Base-by-base conservation (phyloP, 1,139 yeast species). In the Kodamaea alishanica region DNA sequence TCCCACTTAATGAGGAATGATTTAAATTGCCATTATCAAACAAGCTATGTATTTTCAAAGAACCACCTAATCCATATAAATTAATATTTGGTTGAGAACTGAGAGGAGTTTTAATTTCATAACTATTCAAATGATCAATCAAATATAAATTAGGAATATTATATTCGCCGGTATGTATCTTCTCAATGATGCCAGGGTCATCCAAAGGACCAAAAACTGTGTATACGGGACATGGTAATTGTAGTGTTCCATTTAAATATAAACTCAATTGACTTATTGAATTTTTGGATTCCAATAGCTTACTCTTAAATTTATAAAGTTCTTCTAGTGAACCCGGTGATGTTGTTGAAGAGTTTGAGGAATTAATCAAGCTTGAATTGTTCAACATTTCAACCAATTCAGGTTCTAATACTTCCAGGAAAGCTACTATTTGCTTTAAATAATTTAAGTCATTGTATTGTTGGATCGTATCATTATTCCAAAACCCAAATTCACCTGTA, bases 401-500 rank as follows among this genome's bases (percentile, higher is more conserved):
- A n/a, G 63, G 63, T 9, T 75, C 74, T 25, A 83, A 52, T 11
- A 81, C 66, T 10, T 84, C 84, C 45, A 83, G 79, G 50, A 81
- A 82, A 41, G 83, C 84, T 12, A 83, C 83, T 30, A 84, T 77
- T 50, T 81, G 88, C 44, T 84, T 74, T 35, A 77, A 53, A 49
- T 75, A 77, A 15, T 70, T 67, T 41, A 75, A 70, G 45, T 77
- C 81, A 39, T 81, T 76, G 45, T 75, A 66, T 8, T 60, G 63
- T 15, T 48, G 49, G n/a, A 83, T 68, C 28, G 86, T 77, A 11
- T 72, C 73, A 28, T 61, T 61, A 52, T 83, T 84, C 64, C 85
- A 79, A 55, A 85, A 83, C 10, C 95, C 95, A 62, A 85, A 84
- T 49, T 82, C 83, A 10, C 94, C 94, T 2, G 89, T 81, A 55